phyloP scores from a whole-genome alignment of 225 moss, liverwort and hornwort genomes.

The Climacium dendroides region DNA sequence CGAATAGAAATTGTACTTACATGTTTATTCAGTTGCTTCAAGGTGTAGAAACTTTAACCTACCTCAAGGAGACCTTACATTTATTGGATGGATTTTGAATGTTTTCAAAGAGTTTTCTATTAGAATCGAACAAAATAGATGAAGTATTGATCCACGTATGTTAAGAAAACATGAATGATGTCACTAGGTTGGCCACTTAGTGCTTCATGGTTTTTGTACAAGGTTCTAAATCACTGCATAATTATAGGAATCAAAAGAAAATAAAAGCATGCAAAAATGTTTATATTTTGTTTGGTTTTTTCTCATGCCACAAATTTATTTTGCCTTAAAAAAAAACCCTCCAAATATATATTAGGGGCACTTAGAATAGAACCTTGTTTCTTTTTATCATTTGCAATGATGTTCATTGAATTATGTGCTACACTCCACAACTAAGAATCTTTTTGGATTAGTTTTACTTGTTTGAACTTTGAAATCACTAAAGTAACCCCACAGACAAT shows the following conservation, averaged over 20 bases:
- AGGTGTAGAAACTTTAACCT: not conserved
- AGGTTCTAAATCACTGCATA: not conserved
- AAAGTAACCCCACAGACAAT: not conserved
- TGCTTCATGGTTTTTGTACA: too few species aligned
- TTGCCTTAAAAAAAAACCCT: not conserved
- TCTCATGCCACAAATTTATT: not conserved
- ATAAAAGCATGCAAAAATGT: not conserved
- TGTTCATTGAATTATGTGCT: not conserved
- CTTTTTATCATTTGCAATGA: not conserved
- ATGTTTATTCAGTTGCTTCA: not conserved
- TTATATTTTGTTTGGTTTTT: not conserved
- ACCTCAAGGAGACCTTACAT: not conserved
- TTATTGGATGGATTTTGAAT: not conserved
- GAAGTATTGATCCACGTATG: not conserved
- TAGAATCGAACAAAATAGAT: fast-evolving
- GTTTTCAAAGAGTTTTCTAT: not conserved
- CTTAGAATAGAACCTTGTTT: not conserved
- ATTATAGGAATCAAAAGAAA: not conserved
- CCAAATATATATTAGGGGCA: not conserved
- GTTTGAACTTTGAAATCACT: not conserved
- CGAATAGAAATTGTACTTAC: fast-evolving
- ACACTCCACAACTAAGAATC: not conserved
- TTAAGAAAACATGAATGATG: not conserved
- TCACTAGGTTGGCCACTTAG: not conserved
- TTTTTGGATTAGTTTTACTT: not conserved